Base-by-base conservation (phyloP, 2,329 filamentous ascomycete species). In the Colletotrichum theobromicola region DNA sequence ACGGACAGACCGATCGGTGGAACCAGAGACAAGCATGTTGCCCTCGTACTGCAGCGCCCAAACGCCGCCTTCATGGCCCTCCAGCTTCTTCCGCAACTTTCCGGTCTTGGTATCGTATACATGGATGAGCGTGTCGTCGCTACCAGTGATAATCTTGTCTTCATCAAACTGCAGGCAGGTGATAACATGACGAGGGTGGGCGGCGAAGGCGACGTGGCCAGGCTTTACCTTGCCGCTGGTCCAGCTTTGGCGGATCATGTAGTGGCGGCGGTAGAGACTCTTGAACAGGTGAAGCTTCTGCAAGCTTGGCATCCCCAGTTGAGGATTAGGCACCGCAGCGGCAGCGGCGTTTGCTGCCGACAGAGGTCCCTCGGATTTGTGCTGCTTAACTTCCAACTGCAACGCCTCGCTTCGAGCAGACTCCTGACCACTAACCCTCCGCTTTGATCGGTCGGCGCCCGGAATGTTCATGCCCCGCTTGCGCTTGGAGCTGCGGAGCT, bases 91-190 rank as follows among this genome's bases (percentile, higher is more conserved):
- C 62, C 94, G 91, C 42, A 98, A 86, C 77, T 94, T 94, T 73
- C 97, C 97, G 1, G 96, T 98, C 85, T 97, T 97, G 15, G 97
- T 98, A 81, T 98, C 96, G 83, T 98, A 99, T 35, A 99, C 95
- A 79, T 99, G 96, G 80, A 99, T 99, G 76, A 98, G 93, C 5
- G 96, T 98, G 82, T 99, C 97, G 82, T 99, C 97, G 81, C 96
- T 98, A 30, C 97, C 97, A 2, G 97, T 99, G 78, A 99, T 90
- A 78, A 99, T 98, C 85, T 98, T 98, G 87, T 99, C 96, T 63
- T 96, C 94, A 81, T 99, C 97, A 79, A 99, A 99, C 82, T 99
- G 96, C 68, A 99, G 89, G 82, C 97, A 99, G 18, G 97, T 99
- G 67, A 99, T 98, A 75, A 99, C 97, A 85, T 98, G 96, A 37